These are phyloP conservation scores for Xylariaceae sp. DNA, from an alignment of 2,329 filamentous ascomycete genomes.

Conservation along the genomic window DNA sequence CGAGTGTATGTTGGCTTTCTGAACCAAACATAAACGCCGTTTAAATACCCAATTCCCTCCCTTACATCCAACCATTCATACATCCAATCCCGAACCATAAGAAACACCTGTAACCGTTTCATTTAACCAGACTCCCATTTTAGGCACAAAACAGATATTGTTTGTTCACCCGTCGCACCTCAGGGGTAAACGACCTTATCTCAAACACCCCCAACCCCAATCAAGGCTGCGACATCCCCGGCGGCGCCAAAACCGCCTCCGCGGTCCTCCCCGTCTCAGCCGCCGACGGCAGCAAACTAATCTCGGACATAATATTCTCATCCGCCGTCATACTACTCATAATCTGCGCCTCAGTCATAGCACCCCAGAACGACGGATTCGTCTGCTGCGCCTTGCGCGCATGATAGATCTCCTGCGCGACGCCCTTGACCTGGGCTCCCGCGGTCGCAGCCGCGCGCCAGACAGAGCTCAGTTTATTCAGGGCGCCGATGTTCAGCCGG, in stretches of 20 bases:
- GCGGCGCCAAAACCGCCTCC: constrained; percentile 12
- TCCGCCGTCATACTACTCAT: constrained; percentile 51
- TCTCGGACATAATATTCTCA: constrained; percentile 55
- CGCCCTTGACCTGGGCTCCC: constrained; percentile 66
- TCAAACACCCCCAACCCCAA: too few relatives aligned
- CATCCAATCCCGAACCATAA: neutral
- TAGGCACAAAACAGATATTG: neutral
- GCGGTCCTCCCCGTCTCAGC: constrained; percentile 1
- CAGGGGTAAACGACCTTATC: too few relatives aligned
- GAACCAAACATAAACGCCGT: neutral
- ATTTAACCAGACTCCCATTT: neutral
- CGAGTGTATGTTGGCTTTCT: neutral
- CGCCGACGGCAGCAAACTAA: constrained; percentile 38
- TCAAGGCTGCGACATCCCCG: constrained; percentile 9
- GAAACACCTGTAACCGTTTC: neutral
- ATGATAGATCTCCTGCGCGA: constrained; percentile 70
- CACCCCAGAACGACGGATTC: constrained; percentile 50
- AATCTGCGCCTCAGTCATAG: constrained; percentile 50
- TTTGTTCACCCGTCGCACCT: neutral
- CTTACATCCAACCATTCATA: neutral
- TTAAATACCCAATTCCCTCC: neutral
- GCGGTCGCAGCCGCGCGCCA: constrained; percentile 70
- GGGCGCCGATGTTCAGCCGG: constrained; percentile 69
- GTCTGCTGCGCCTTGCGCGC: constrained; percentile 52
- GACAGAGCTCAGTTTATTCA: constrained; percentile 62